Evolutionary conservation across 495 filamentous ascomycete species (phyloP).

Genomic region (Talaromyces borbonicus): DNA sequence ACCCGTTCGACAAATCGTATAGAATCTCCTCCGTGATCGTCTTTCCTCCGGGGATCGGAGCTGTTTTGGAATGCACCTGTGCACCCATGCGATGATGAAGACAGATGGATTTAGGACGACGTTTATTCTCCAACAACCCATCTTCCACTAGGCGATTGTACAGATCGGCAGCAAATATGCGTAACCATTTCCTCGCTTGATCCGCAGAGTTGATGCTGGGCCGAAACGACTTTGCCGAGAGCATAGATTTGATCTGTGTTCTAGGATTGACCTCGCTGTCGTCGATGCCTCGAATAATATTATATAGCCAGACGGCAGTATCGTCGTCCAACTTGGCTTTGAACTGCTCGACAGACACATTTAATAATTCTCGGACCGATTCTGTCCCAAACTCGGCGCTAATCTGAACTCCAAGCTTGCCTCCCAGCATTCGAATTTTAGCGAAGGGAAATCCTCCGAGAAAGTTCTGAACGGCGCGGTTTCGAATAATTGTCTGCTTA

Average conservation of each 20-base stretch:
- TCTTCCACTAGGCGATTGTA: constrained; percentile 85
- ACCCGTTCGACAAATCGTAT: constrained; percentile 62
- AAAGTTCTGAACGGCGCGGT: constrained; percentile 72
- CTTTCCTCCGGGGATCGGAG: constrained; percentile 67
- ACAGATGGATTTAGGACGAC: constrained; percentile 75
- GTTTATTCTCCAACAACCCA: constrained; percentile 79
- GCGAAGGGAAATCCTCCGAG: constrained; percentile 84
- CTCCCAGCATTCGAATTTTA: constrained; percentile 89
- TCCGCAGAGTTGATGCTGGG: constrained; percentile 73
- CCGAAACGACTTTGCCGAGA: constrained; percentile 93
- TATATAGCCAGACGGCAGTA: constrained; percentile 80
- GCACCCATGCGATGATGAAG: constrained; percentile 65
- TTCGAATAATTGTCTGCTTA: constrained; percentile 81
- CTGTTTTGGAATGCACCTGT: constrained; percentile 61
- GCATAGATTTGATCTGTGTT: constrained; percentile 93
- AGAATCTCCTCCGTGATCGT: constrained; percentile 61
- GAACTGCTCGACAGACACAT: constrained; percentile 64
- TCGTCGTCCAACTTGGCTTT: constrained; percentile 75
- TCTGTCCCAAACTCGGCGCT: constrained; percentile 70
- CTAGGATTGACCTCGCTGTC: constrained; percentile 79
- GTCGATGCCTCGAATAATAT: constrained; percentile 78
- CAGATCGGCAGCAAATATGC: constrained; percentile 90
- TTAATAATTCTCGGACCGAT: constrained; percentile 63
- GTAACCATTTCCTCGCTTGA: constrained; percentile 76
- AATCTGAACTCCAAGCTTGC: constrained; percentile 89